Percentiles rank a stretch among this genome's conserved stretches.
Conservation (phyloP, 2,329 filamentous ascomycete genomes). For the Sphaerulina populicola region DNA sequence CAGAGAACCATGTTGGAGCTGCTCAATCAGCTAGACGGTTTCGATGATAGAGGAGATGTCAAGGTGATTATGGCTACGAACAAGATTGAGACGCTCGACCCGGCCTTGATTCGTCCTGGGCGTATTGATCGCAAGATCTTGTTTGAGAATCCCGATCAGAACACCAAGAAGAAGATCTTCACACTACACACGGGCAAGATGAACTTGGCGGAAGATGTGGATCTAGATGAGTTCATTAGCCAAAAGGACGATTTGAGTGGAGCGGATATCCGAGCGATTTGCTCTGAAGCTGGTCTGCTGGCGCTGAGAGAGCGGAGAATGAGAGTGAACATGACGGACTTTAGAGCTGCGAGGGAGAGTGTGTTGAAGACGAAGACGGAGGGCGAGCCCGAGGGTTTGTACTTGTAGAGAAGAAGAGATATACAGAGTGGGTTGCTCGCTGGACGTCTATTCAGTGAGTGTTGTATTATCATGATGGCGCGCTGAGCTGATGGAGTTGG, state of each 20-base stretch:
- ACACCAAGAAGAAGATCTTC: constrained; percentile 97
- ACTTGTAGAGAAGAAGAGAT: constrained; percentile 62
- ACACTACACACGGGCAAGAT: constrained; percentile 97
- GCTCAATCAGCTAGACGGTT: constrained; percentile 95
- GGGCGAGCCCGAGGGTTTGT: constrained; percentile 94
- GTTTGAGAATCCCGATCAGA: constrained; percentile 69
- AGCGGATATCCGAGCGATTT: constrained; percentile 98
- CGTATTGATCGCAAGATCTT: constrained; percentile 98
- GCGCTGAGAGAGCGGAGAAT: constrained; percentile 90
- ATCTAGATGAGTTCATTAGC: constrained; percentile 94
- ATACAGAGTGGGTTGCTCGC: background rate
- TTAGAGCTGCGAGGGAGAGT: constrained; percentile 81
- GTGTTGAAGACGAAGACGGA: constrained; percentile 98
- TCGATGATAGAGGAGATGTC: constrained; percentile 96
- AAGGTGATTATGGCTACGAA: constrained; percentile 99
- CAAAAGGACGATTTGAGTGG: constrained; percentile 97
- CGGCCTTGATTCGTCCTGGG: constrained; percentile 88
- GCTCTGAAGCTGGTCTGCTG: constrained; percentile 91
- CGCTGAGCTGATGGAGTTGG: background rate
- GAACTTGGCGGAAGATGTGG: constrained; percentile 92
- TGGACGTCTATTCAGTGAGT: background rate
- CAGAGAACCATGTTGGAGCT: constrained; percentile 98
- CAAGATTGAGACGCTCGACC: constrained; percentile 97
- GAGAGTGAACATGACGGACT: constrained; percentile 98
- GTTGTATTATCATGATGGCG: background rate